Evolutionary conservation across 2,329 filamentous ascomycete species (phyloP).

Genomic region (Calonectria hawksworthii): DNA sequence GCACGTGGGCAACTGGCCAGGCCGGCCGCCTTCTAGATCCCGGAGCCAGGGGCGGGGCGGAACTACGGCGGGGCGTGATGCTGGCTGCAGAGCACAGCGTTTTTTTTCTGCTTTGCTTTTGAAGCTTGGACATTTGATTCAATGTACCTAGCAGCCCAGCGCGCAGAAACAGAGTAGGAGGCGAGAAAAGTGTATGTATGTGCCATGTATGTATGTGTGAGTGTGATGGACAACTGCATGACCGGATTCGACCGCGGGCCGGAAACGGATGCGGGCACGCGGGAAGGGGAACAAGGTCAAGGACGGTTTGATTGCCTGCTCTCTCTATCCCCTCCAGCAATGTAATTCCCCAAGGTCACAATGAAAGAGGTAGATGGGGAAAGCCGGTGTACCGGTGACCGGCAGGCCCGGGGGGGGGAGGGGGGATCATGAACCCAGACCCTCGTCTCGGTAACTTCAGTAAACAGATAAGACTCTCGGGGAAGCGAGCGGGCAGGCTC

Average conservation of each 20-base stretch:
- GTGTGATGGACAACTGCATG: neutral
- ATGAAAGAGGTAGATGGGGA: neutral
- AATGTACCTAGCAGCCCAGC: neutral
- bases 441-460: constrained; percentile 14
- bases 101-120: neutral
- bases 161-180: neutral
- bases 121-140: neutral
- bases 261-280: constrained; percentile 18
- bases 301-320: constrained; percentile 9
- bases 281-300: constrained; percentile 15
- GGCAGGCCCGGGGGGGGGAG: neutral
- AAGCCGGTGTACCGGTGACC: constrained; percentile 21
- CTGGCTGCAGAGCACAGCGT: neutral
- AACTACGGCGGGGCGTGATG: constrained; percentile 14
- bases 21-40: constrained; percentile 6
- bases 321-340: neutral
- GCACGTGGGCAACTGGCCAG: constrained; percentile 43
- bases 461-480: constrained; percentile 6
- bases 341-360: neutral
- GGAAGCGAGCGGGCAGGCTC: neutral
- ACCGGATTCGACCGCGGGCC: constrained; percentile 12
- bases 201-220: neutral
- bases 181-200: neutral
- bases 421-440: constrained; percentile 4
- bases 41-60: constrained; percentile 10